Conservation (phyloP, 2,329 filamentous ascomycete genomes). For the Pseudogymnoascus sp. region DNA sequence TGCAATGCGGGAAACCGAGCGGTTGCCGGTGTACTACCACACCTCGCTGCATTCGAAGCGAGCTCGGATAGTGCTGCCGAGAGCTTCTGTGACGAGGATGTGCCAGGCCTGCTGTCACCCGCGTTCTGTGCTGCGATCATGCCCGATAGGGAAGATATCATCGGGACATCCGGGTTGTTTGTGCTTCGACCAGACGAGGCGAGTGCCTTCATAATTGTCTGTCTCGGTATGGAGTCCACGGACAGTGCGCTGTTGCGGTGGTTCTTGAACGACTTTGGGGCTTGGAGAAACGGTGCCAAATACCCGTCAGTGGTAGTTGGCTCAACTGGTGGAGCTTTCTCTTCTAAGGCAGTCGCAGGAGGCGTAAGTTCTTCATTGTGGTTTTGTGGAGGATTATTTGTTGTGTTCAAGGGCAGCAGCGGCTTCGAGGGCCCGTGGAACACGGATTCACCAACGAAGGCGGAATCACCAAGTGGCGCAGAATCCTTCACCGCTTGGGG, state of each 20-base stretch:
- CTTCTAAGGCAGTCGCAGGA: conserved; percentile 9
- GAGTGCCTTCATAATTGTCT: conserved; percentile 76
- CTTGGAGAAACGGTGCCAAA: conserved; percentile 21
- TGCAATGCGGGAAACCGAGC: conserved; percentile 61
- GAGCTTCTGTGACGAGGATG: conserved; percentile 48
- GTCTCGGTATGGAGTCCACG: conserved; percentile 51
- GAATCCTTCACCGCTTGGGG: neutral
- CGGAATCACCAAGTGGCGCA: conserved; percentile 17
- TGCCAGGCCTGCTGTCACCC: conserved; percentile 21
- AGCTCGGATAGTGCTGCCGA: conserved; percentile 50
- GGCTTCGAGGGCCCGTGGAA: conserved; percentile 37
- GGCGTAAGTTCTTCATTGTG: conserved; percentile 8
- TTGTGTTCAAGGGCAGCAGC: conserved; percentile 35
- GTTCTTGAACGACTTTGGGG: conserved; percentile 17
- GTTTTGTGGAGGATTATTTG: conserved; percentile 22
- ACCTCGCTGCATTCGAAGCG: conserved; percentile 29
- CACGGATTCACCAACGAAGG: conserved; percentile 31
- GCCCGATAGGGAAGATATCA: conserved; percentile 51
- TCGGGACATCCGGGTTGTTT: conserved; percentile 43
- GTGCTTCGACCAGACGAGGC: conserved; percentile 57
- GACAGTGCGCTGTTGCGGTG: conserved; percentile 29
- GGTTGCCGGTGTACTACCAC: conserved; percentile 27
- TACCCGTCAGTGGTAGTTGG: conserved; percentile 11
- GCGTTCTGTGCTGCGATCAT: conserved; percentile 44
- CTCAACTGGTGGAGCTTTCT: neutral